Percentiles rank a stretch among this genome's conserved stretches.
phyloP scores from a whole-genome alignment of 1,284 basidiomycete species.

The Singerocomus inundabilis region DNA sequence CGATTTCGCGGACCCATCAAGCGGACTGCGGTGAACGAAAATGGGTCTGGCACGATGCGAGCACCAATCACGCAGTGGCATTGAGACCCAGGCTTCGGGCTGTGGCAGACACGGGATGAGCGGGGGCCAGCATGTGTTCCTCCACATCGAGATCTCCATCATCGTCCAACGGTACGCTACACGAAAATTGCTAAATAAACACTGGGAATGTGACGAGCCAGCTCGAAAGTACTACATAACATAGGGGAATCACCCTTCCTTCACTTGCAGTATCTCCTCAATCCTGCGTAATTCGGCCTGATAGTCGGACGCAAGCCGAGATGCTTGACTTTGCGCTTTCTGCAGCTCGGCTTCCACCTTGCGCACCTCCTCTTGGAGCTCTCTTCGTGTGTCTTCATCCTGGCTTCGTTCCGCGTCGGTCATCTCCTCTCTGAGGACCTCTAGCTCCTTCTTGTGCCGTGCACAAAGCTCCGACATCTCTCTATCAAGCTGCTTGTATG shows the following conservation, averaged over 20 bases:
- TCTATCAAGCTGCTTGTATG: constrained; percentile 33
- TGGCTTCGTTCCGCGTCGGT: constrained; percentile 29
- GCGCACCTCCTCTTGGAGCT: constrained; percentile 28
- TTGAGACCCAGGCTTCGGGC: constrained; percentile 1
- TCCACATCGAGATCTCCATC: constrained; percentile 23
- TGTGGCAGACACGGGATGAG: constrained; percentile 3
- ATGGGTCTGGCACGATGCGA: neutral
- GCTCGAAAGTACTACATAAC: constrained; percentile 29
- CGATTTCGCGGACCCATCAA: constrained; percentile 15
- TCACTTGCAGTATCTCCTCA: constrained; percentile 33
- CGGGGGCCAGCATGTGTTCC: constrained; percentile 7
- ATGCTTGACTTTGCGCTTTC: constrained; percentile 30
- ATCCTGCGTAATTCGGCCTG: constrained; percentile 36
- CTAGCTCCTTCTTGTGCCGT: constrained; percentile 40
- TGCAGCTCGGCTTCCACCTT: constrained; percentile 32
- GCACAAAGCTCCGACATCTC: constrained; percentile 35
- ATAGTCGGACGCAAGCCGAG: constrained; percentile 34
- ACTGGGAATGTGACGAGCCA: constrained; percentile 21
- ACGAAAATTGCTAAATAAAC: constrained; percentile 15
- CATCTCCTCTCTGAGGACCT: constrained; percentile 28
- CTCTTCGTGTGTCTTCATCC: constrained; percentile 32
- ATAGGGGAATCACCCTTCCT: constrained; percentile 28
- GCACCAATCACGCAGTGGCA: constrained; percentile 9
- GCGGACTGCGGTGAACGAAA: constrained; percentile 3
- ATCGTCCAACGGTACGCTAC: constrained; percentile 6